A percentile compares a stretch with the other conserved stretches of the same genome.
phyloP scores from a whole-genome alignment of 208 protist species.

The Crithidia brevicula region DNA sequence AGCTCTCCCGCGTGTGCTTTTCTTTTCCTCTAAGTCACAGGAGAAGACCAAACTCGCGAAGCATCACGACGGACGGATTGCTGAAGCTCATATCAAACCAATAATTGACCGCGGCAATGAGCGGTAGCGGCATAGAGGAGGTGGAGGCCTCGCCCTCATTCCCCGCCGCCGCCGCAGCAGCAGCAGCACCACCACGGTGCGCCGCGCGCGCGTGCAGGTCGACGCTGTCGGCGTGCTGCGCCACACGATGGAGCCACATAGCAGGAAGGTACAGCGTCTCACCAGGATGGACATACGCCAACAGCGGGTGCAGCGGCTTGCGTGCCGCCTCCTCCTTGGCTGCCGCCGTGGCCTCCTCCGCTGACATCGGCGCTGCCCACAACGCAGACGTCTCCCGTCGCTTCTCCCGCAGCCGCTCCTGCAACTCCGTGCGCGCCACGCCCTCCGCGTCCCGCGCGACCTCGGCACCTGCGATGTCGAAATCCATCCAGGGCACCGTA shows the following conservation, averaged over 20 bases:
- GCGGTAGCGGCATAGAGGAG: too few relatives aligned
- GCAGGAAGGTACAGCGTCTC: constrained; percentile 92
- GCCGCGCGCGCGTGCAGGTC: constrained; percentile 49
- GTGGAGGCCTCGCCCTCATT: too few relatives aligned
- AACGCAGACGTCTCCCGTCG: background rate
- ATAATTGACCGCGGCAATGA: constrained; percentile 93
- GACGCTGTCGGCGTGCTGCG: constrained; percentile 75
- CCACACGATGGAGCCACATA: constrained; percentile 92
- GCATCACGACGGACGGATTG: constrained; percentile 81
- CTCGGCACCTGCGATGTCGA: constrained; percentile 71
- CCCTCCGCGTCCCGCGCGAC: constrained; percentile 39
- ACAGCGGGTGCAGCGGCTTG: constrained; percentile 66
- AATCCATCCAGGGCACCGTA: constrained; percentile 85
- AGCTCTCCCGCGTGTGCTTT: background rate
- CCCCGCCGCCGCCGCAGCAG: constrained; percentile 5
- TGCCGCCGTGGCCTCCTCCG: background rate
- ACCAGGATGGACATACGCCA: constrained; percentile 76
- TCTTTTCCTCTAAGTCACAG: constrained; percentile 35
- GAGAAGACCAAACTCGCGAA: constrained; percentile 84
- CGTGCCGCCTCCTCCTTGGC: constrained; percentile 17
- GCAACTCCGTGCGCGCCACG: constrained; percentile 24
- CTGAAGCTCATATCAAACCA: constrained; percentile 94
- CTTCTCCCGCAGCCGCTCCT: constrained; percentile 38
- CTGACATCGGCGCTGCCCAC: background rate
- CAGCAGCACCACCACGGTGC: constrained; percentile 2